phyloP scores from a whole-genome alignment of 169 alveolate species.

The Cryptosporidium canis region DNA sequence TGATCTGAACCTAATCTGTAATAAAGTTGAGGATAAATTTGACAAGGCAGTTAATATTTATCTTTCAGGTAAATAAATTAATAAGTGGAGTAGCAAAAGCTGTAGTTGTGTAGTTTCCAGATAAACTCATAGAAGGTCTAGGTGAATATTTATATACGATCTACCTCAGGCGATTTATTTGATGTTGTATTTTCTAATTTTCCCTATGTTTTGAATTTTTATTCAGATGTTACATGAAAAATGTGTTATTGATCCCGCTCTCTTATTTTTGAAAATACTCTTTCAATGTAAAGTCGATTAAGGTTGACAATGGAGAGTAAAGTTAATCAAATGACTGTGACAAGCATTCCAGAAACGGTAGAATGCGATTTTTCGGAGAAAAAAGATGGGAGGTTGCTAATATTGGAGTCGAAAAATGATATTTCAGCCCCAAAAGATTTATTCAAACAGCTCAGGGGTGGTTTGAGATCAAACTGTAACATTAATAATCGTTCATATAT shows the following conservation, averaged over 20 bases:
- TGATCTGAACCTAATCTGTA: conserved; percentile 37
- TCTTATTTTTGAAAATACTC: neutral
- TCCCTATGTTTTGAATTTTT: neutral
- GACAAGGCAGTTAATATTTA: conserved; percentile 7
- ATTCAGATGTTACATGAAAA: neutral
- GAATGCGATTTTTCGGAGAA: neutral
- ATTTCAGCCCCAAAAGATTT: conserved; percentile 13
- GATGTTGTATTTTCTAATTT: too few species aligned
- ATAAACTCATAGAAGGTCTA: too few species aligned
- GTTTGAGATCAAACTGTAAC: conserved; percentile 19
- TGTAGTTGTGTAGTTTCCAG: neutral
- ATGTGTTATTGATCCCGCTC: neutral
- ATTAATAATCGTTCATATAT: neutral
- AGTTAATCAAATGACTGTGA: conserved; percentile 26
- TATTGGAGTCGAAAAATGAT: conserved; percentile 55
- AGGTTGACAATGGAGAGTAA: conserved; percentile 1
- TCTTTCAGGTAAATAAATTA: neutral
- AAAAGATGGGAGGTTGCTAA: conserved; percentile 6
- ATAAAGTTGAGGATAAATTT: conserved; percentile 40
- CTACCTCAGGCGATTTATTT: too few species aligned
- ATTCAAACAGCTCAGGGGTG: neutral
- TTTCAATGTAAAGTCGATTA: neutral
- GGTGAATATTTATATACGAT: neutral
- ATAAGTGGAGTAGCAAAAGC: neutral
- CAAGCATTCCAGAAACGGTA: conserved; percentile 31